Evolutionary conservation across 352 stramenopile genomes (phyloP).

Genomic region (Phytopythium boreale): DNA sequence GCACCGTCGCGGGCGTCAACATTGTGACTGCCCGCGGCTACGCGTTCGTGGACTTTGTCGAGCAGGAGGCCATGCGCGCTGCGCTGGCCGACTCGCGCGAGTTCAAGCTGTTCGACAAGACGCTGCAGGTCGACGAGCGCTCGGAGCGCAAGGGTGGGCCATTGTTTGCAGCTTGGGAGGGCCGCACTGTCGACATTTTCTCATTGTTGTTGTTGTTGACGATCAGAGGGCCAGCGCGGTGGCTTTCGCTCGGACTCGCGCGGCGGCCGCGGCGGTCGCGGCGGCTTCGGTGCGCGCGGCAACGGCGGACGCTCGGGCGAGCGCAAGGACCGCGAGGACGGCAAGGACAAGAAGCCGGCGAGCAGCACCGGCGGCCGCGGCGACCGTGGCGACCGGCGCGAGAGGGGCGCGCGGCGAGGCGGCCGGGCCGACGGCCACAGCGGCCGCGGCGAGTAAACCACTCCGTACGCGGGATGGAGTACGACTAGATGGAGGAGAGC

Average conservation of each 20-base stretch:
- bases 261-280: slow-evolving; percentile 45
- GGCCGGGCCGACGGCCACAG: slow-evolving; percentile 55
- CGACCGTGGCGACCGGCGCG: slow-evolving; percentile 44
- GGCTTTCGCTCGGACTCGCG: slow-evolving; percentile 52
- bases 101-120: slow-evolving; percentile 77
- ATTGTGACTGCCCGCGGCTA: slow-evolving; percentile 55
- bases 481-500: neutral
- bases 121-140: slow-evolving; percentile 71
- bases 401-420: slow-evolving; percentile 65
- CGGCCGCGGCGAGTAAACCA: slow-evolving; percentile 21
- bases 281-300: slow-evolving; percentile 45
- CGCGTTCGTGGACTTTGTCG: slow-evolving; percentile 83
- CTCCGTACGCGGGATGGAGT: no score
- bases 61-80: slow-evolving; percentile 74
- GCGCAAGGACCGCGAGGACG: slow-evolving; percentile 65
- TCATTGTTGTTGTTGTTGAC: no score
- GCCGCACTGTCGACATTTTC: no score
- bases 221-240: slow-evolving; percentile 41
- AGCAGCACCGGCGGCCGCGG: slow-evolving; percentile 23
- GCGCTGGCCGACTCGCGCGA: slow-evolving; percentile 58
- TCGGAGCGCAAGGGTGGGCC: slow-evolving; percentile 64
- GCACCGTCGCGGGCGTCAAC: slow-evolving; percentile 68
- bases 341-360: slow-evolving; percentile 30
- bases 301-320: slow-evolving; percentile 28
- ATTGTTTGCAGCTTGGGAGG: neutral